Evolutionary conservation across 1,284 basidiomycete genomes (phyloP).

Genomic region (Porogramme epimiltina): DNA sequence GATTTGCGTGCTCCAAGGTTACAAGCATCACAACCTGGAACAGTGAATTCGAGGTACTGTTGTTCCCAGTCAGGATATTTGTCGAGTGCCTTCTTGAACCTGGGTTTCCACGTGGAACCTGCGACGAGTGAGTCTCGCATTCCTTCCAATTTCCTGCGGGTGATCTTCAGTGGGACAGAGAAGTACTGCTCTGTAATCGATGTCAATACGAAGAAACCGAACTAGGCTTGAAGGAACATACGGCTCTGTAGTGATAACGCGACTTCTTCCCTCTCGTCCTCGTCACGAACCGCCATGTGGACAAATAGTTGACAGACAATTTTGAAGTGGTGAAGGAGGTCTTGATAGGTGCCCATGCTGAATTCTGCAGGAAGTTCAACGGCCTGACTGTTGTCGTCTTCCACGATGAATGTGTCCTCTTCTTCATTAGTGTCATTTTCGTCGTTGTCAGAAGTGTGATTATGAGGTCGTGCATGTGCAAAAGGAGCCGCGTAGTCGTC

Average conservation of each 20-base stretch:
- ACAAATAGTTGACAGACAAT: constrained; percentile 86
- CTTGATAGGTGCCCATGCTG: constrained; percentile 76
- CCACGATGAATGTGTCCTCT: constrained; percentile 66
- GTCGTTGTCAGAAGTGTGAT: constrained; percentile 19
- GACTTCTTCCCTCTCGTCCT: constrained; percentile 51
- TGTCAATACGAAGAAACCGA: no score
- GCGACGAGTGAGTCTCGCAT: constrained; percentile 72
- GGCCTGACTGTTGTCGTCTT: constrained; percentile 57
- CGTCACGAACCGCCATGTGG: constrained; percentile 67
- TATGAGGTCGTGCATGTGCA: constrained; percentile 42
- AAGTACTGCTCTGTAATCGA: constrained; percentile 59
- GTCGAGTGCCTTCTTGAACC: constrained; percentile 67
- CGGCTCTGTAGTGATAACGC: constrained; percentile 57
- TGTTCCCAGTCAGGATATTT: constrained; percentile 66
- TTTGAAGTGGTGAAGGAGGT: constrained; percentile 77
- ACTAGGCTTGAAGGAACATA: constrained; percentile 30
- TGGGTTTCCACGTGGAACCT: constrained; percentile 77
- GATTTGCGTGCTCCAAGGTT: constrained; percentile 70
- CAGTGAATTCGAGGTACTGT: constrained; percentile 51
- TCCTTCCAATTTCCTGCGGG: constrained; percentile 66
- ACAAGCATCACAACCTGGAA: constrained; percentile 78
- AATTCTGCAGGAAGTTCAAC: constrained; percentile 69
- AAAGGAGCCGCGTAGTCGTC: constrained; percentile 38
- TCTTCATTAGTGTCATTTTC: constrained; percentile 11
- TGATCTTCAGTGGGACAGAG: constrained; percentile 61